Evolutionary conservation across 2,329 filamentous ascomycete species (phyloP).

Genomic region (Xylariales sp.): DNA sequence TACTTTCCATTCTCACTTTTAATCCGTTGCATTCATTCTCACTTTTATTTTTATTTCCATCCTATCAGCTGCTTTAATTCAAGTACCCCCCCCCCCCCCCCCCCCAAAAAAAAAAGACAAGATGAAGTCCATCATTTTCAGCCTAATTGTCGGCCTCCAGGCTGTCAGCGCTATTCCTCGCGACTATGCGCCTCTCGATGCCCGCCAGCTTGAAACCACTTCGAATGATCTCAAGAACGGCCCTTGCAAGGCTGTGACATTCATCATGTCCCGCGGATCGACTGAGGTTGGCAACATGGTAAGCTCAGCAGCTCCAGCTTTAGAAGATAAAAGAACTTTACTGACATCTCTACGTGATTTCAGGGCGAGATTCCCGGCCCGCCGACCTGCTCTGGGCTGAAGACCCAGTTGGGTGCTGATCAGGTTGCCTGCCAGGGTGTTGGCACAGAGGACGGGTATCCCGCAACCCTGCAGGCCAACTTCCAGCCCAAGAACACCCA

Average conservation of each 20-base stretch:
- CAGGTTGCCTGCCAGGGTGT: constrained; percentile 31
- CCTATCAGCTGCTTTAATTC: too few species aligned
- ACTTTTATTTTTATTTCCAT: too few species aligned
- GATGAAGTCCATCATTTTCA: too few species aligned
- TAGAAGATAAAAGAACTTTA: background rate
- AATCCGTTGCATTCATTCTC: too few species aligned
- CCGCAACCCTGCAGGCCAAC: constrained; percentile 22
- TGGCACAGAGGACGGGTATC: constrained; percentile 22
- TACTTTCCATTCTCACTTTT: too few species aligned
- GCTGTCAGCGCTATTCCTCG: constrained; percentile 9
- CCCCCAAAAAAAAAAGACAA: too few species aligned
- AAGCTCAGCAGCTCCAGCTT: background rate
- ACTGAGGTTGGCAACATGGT: constrained; percentile 5
- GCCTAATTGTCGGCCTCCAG: too few species aligned
- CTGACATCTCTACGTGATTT: too few species aligned
- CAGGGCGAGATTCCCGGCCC: constrained; percentile 25
- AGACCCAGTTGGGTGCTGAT: constrained; percentile 17
- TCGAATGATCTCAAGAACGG: constrained; percentile 12
- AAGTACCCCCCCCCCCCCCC: too few species aligned
- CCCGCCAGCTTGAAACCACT: constrained; percentile 4
- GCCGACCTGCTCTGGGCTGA: constrained; percentile 20
- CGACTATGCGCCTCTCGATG: constrained; percentile 5
- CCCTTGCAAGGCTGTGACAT: constrained; percentile 23
- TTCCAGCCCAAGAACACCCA: constrained; percentile 20
- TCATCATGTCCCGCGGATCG: constrained; percentile 13